phyloP scores from a whole-genome alignment of 2,329 filamentous ascomycete genomes.

The Xylariaceae sp. region DNA sequence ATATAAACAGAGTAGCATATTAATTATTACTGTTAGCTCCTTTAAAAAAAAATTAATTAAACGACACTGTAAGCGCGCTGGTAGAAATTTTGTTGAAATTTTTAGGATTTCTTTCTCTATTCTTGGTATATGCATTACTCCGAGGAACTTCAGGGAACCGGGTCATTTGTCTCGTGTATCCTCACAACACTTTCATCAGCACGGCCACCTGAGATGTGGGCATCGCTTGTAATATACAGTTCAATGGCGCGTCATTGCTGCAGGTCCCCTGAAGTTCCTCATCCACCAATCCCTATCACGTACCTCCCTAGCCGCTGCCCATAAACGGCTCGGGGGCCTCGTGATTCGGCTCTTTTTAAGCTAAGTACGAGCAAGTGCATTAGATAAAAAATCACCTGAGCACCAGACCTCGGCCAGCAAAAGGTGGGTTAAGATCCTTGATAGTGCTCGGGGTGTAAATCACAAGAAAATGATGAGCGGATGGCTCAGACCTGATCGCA shows the following conservation, averaged over 20 bases:
- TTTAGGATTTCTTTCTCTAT: slow-evolving; percentile 33
- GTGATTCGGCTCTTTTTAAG: slow-evolving; percentile 25
- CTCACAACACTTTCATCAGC: slow-evolving; percentile 27
- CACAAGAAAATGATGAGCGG: slow-evolving; percentile 41
- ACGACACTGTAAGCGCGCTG: background rate
- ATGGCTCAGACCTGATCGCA: slow-evolving; percentile 37
- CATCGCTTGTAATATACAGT: slow-evolving; percentile 40
- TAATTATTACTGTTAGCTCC: too few species aligned
- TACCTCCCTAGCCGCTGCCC: slow-evolving; percentile 31
- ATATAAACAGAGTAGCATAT: too few species aligned
- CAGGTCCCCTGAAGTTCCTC: slow-evolving; percentile 31
- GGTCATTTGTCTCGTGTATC: slow-evolving; percentile 19
- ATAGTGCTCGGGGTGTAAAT: slow-evolving; percentile 40
- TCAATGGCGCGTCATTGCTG: slow-evolving; percentile 30
- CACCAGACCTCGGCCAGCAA: slow-evolving; percentile 43
- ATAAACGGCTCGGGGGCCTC: slow-evolving; percentile 29
- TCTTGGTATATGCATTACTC: slow-evolving; percentile 41
- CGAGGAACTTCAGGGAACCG: slow-evolving; percentile 31
- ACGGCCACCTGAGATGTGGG: slow-evolving; percentile 33
- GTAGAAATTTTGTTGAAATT: slow-evolving; percentile 1
- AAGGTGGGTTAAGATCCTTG: slow-evolving; percentile 41
- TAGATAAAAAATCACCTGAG: slow-evolving; percentile 41
- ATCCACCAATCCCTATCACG: slow-evolving; percentile 31
- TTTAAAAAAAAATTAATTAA: too few species aligned
- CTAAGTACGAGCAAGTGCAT: slow-evolving; percentile 37